Base-by-base conservation (phyloP, 2,329 filamentous ascomycete genomes). In the Rhinocladiella similis region DNA sequence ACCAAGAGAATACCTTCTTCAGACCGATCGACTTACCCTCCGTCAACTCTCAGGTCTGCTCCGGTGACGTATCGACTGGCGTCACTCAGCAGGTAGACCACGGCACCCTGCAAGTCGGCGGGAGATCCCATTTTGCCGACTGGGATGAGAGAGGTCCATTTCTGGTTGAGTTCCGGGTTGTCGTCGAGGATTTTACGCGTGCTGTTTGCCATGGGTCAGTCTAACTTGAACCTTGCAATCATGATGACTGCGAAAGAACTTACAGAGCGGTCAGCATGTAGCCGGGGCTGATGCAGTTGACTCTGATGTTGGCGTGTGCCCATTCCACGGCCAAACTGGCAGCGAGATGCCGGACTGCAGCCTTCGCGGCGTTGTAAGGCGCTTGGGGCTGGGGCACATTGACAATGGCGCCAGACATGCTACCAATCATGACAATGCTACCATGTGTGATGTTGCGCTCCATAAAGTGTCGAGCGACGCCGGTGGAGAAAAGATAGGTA, bases 231-330 rank as follows among this genome's bases (percentile, higher is more conserved):
- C 14, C 14, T 41, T 41, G 5, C 35, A 13, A 14, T 13, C 35
- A 16, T 10, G 13, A 6, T 3, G 35, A 10, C 35, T 13, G 13
- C n/a, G 35, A 13, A 13, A 38, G n/a, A 9, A 77, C 88, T 83
- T 80, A 93, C 89, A 97, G 77, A 56, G 91, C 89, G 14, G 93
- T 97, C 64, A 96, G 78, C 93, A 97, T 97, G 75, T 97, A 97
- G 43, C 94, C 93, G 0, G 93, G 93, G 27, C 88, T 91, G 71
- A 97, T 94, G 74, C 90, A 94, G 78, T 97, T 97, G 65, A 97
- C 93, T 35, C 93, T 85, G 69, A 97, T 96, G 64, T 87, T 87
- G 36, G 87, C 85, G 65, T 86, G 81, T 0, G 93, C 91, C 93
- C 94, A 97, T 74, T 97, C 94, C 49, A 97, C 92, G 35, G 92